Conservation (phyloP, 495 filamentous ascomycete genomes). For the Penicillium simplicissimum region DNA sequence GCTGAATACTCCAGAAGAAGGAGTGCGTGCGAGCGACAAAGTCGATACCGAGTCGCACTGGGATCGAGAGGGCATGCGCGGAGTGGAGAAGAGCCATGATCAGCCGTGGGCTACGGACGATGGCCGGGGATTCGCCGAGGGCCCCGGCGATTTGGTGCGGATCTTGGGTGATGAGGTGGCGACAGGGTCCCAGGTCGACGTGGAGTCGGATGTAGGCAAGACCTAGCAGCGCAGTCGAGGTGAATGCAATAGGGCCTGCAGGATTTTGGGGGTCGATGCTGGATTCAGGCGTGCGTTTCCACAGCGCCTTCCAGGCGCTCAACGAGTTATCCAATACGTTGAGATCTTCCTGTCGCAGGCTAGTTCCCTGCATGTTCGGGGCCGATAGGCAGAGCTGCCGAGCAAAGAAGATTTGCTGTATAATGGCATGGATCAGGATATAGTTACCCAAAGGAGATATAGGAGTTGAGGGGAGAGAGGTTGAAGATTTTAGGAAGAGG, state of each 20-base stretch:
- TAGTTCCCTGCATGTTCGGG: slow-evolving; percentile 44
- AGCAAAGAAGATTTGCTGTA: slow-evolving; percentile 55
- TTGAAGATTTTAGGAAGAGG: slow-evolving; percentile 43
- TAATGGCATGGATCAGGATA: slow-evolving; percentile 54
- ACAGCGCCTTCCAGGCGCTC: slow-evolving; percentile 52
- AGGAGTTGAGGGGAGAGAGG: slow-evolving; percentile 49
- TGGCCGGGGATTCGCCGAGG: slow-evolving; percentile 39
- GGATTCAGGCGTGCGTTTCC: slow-evolving; percentile 55
- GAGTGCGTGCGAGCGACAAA: slow-evolving; percentile 55
- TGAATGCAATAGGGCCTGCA: slow-evolving; percentile 55
- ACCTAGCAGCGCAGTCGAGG: slow-evolving; percentile 54
- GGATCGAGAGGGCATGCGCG: slow-evolving; percentile 55
- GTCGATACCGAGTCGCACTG: slow-evolving; percentile 53
- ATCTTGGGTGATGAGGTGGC: slow-evolving; percentile 50
- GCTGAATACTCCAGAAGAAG: slow-evolving; percentile 58
- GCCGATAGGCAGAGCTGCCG: slow-evolving; percentile 50
- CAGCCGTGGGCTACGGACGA: slow-evolving; percentile 48
- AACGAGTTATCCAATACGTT: slow-evolving; percentile 45
- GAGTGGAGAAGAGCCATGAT: slow-evolving; percentile 55
- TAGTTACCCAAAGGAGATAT: slow-evolving; percentile 56
- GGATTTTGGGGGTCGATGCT: slow-evolving; percentile 55
- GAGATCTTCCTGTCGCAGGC: slow-evolving; percentile 48
- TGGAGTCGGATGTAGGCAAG: slow-evolving; percentile 56
- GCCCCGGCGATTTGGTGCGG: slow-evolving; percentile 46
- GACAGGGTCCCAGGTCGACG: slow-evolving; percentile 48